These are phyloP conservation scores for Cyberlindnera euphorbiiphila DNA, from an alignment of 805 yeast species.

Conservation along the genomic window DNA sequence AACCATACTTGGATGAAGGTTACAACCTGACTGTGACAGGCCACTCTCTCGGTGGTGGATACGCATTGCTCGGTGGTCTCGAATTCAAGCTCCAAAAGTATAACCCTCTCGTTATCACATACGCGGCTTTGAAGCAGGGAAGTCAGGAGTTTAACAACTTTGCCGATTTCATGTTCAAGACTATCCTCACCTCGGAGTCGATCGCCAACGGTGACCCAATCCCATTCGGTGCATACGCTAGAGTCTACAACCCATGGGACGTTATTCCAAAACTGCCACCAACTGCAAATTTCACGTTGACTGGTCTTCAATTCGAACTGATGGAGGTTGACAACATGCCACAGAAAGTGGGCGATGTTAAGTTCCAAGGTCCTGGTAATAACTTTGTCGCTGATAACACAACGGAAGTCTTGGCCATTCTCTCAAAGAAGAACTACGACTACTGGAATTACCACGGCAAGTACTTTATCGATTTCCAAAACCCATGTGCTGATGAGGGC, in stretches of 20 bases:
- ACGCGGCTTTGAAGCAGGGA: conserved; percentile 66
- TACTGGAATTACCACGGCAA: conserved; percentile 8
- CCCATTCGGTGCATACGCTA: conserved; percentile 34
- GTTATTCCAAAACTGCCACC: conserved; percentile 60
- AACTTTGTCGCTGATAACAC: conserved; percentile 8
- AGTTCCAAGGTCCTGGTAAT: conserved; percentile 13
- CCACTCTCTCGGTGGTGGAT: conserved; percentile 76
- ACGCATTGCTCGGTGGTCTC: conserved; percentile 58
- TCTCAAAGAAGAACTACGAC: conserved; percentile 2
- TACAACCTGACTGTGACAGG: conserved; percentile 58
- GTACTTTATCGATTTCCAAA: conserved; percentile 7
- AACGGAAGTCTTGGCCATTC: conserved; percentile 1
- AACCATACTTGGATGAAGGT: conserved; percentile 35
- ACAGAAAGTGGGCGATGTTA: conserved; percentile 18
- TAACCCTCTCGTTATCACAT: conserved; percentile 52
- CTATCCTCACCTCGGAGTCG: conserved; percentile 29
- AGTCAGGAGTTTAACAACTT: conserved; percentile 46
- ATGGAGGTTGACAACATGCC: conserved; percentile 35
- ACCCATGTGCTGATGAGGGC: conserved; percentile 1
- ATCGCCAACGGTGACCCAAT: conserved; percentile 31
- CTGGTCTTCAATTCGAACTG: conserved; percentile 32
- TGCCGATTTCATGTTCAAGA: conserved; percentile 49
- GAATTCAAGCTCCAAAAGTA: conserved; percentile 55
- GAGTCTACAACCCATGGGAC: conserved; percentile 57
- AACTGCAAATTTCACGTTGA: conserved; percentile 31